Conservation (phyloP, 495 filamentous ascomycete genomes). For the Halenospora varia region DNA sequence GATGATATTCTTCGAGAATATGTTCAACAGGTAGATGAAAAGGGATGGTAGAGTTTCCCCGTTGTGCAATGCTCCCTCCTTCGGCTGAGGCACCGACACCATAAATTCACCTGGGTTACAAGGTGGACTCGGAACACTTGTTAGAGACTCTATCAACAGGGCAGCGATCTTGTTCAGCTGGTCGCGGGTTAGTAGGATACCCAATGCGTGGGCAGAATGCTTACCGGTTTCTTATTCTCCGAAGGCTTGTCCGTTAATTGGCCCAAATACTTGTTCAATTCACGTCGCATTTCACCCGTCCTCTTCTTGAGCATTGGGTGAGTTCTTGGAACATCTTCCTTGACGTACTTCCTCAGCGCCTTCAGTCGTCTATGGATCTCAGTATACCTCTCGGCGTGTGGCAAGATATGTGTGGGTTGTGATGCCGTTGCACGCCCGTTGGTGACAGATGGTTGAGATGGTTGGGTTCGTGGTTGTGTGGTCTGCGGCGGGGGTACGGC, state of each 20-base stretch:
- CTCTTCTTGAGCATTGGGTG: slow-evolving; percentile 54
- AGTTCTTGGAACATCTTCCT: slow-evolving; percentile 41
- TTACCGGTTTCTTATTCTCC: slow-evolving; percentile 54
- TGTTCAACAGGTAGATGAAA: slow-evolving; percentile 79
- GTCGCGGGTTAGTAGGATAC: neutral
- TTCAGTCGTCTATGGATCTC: slow-evolving; percentile 73
- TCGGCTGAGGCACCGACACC: slow-evolving; percentile 47
- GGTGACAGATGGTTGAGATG: neutral
- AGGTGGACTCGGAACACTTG: slow-evolving; percentile 37
- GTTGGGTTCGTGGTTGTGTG: neutral
- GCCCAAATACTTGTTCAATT: slow-evolving; percentile 66
- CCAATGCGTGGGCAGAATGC: neutral
- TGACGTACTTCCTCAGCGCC: slow-evolving; percentile 55
- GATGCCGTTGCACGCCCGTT: neutral
- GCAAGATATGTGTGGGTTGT: neutral
- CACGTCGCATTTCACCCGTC: slow-evolving; percentile 72
- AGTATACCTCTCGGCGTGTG: slow-evolving; percentile 39
- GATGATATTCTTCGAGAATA: slow-evolving; percentile 74
- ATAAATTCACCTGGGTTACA: slow-evolving; percentile 70
- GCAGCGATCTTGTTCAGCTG: neutral
- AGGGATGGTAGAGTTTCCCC: slow-evolving; percentile 56
- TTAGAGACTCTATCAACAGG: neutral
- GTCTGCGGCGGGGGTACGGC: no score
- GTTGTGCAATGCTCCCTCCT: slow-evolving; percentile 48
- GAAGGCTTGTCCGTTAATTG: slow-evolving; percentile 64